A percentile compares a stretch with the other conserved stretches of the same genome.
Evolutionary conservation across 495 filamentous ascomycete genomes (phyloP).

Genomic region (Penicillium riverlandense): DNA sequence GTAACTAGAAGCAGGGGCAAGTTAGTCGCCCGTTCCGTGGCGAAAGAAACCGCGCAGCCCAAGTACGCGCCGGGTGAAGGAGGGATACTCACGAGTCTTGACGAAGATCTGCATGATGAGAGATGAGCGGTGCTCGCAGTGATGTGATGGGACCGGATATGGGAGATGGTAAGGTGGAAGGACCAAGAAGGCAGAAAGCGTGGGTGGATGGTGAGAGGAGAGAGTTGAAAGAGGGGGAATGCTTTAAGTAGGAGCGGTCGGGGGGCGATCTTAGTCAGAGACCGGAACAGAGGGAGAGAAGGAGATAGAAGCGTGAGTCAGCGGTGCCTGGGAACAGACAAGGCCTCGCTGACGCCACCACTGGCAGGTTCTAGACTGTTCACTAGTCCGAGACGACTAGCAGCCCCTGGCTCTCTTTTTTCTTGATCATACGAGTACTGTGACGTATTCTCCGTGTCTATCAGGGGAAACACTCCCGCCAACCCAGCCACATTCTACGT

Average conservation of each 20-base stretch:
- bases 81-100: constrained; percentile 73
- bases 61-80: background rate
- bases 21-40: constrained; percentile 10
- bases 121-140: constrained; percentile 7
- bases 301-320: constrained; percentile 23
- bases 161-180: constrained; percentile 6
- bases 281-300: constrained; percentile 13
- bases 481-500: too few species aligned
- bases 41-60: background rate
- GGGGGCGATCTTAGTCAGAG: constrained; percentile 36
- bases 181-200: background rate
- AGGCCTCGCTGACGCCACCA: constrained; percentile 18
- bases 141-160: constrained; percentile 6
- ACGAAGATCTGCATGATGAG: constrained; percentile 92
- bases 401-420: too few species aligned
- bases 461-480: too few species aligned
- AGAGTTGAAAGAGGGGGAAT: constrained; percentile 11
- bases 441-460: too few species aligned
- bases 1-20: constrained; percentile 45
- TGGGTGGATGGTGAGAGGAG: background rate
- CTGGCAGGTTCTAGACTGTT: background rate
- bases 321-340: constrained; percentile 8
- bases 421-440: too few species aligned
- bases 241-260: constrained; percentile 25
- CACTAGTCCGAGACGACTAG: too few species aligned